Evolutionary conservation across 83 land plant species (phyloP).

Genomic region (Isoetes engelmannii): DNA sequence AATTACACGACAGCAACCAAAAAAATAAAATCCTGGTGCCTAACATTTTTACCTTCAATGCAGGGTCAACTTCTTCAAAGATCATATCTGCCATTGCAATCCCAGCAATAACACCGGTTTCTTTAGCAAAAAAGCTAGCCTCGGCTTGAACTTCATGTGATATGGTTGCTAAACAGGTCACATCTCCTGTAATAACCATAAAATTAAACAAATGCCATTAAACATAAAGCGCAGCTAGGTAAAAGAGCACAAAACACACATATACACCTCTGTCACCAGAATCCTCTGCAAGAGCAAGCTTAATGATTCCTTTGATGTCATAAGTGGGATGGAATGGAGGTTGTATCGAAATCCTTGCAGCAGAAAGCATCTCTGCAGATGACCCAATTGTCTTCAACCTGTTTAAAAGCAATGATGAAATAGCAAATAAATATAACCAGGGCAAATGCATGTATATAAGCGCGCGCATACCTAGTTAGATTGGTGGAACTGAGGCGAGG

Average conservation of each 20-base stretch:
- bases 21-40: not conserved
- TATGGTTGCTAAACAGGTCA: conserved; percentile 82
- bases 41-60: conserved; percentile 50
- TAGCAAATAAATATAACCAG: too few species aligned
- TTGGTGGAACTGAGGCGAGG: too few species aligned
- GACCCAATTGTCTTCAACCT: too few species aligned
- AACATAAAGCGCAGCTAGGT: not conserved
- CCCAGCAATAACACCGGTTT: conserved; percentile 88
- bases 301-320: conserved; percentile 61
- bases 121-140: conserved; percentile 90
- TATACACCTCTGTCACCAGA: conserved; percentile 62
- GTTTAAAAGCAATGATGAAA: too few species aligned
- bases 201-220: not conserved
- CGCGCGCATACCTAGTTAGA: too few species aligned
- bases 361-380: too few species aligned
- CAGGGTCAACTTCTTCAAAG: conserved; percentile 78
- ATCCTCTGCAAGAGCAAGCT: conserved; percentile 80
- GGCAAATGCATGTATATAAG: too few species aligned
- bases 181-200: conserved; percentile 54
- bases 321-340: conserved; percentile 97
- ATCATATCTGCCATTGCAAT: conserved; percentile 82
- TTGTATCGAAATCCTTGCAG: conserved; percentile 22
- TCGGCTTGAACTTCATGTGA: conserved; percentile 65
- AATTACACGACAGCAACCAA: not conserved
- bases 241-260: not conserved